These are phyloP conservation scores for Kodamaea sagamina DNA, from an alignment of 805 yeast genomes.

Conservation along the genomic window DNA sequence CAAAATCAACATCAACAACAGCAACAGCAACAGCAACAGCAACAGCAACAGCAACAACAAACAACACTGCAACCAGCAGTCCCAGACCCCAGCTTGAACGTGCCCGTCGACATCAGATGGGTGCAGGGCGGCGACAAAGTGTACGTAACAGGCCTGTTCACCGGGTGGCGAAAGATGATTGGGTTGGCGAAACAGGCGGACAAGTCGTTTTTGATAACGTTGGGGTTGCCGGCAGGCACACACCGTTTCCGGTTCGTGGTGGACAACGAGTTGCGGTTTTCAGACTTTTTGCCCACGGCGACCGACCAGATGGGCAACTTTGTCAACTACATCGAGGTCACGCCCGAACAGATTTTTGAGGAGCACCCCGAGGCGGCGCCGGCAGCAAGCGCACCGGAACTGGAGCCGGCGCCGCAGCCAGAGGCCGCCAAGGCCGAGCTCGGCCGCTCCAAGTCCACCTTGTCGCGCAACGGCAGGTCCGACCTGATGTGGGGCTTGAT, in stretches of 20 bases:
- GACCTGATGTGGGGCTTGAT: conserved; percentile 67
- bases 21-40: conserved; percentile 4
- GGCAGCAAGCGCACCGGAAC: conserved; percentile 4
- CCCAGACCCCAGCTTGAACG: conserved; percentile 33
- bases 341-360: conserved; percentile 30
- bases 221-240: conserved; percentile 85
- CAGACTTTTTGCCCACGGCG: conserved; percentile 91
- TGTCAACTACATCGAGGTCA: conserved; percentile 84
- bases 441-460: conserved; percentile 22
- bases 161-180: conserved; percentile 98
- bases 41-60: conserved; percentile 14
- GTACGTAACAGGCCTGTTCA: conserved; percentile 95
- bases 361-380: conserved; percentile 13
- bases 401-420: conserved; percentile 11
- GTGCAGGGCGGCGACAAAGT: conserved; percentile 95
- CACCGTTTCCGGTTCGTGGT: conserved; percentile 92
- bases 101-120: conserved; percentile 80
- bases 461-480: conserved; percentile 38
- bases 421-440: conserved; percentile 18
- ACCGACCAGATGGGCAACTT: conserved; percentile 96
- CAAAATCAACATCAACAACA: conserved; percentile 14
- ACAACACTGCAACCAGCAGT: conserved; percentile 7
- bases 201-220: conserved; percentile 61
- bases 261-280: conserved; percentile 87
- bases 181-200: conserved; percentile 64